phyloP scores from a whole-genome alignment of 345 rosid species.

The Euclidium syriacum region DNA sequence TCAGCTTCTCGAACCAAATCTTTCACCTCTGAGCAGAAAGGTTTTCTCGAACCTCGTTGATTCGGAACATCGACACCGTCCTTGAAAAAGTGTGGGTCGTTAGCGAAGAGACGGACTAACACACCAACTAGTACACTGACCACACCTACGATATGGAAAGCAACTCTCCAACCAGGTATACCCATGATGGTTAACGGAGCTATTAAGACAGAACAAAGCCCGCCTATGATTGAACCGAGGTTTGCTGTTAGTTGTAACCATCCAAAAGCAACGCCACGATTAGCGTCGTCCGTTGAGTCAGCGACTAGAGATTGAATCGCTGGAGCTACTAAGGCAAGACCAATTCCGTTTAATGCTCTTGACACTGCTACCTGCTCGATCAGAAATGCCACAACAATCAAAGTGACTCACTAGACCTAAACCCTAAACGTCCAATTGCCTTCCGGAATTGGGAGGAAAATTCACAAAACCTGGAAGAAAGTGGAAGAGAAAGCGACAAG shows the following conservation, averaged over 20 bases:
- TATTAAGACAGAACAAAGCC: slow-evolving; percentile 58
- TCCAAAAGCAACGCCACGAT: slow-evolving; percentile 84
- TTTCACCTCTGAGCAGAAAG: slow-evolving; percentile 57
- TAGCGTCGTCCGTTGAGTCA: slow-evolving; percentile 68
- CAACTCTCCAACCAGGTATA: slow-evolving; percentile 82
- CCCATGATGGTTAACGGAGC: slow-evolving; percentile 70
- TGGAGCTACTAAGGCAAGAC: slow-evolving; percentile 78
- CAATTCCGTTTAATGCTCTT: slow-evolving; percentile 83
- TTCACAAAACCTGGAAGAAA: slow-evolving; percentile 48
- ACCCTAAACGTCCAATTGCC: neutral
- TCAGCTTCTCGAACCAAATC: slow-evolving; percentile 52
- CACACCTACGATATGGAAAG: slow-evolving; percentile 77
- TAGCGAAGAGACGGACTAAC: slow-evolving; percentile 59
- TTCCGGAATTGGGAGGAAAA: slow-evolving; percentile 46
- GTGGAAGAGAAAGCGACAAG: slow-evolving; percentile 59
- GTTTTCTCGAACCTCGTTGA: slow-evolving; percentile 36
- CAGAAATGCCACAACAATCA: neutral
- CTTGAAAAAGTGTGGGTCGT: slow-evolving; percentile 58
- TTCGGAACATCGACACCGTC: slow-evolving; percentile 17
- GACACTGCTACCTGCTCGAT: slow-evolving; percentile 64
- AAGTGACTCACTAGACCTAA: neutral
- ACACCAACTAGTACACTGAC: slow-evolving; percentile 66
- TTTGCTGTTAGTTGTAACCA: slow-evolving; percentile 84
- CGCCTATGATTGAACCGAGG: slow-evolving; percentile 71
- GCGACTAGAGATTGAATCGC: slow-evolving; percentile 92